Evolutionary conservation across 2,329 filamentous ascomycete species (phyloP).

Genomic region (Didymellaceae sp.): DNA sequence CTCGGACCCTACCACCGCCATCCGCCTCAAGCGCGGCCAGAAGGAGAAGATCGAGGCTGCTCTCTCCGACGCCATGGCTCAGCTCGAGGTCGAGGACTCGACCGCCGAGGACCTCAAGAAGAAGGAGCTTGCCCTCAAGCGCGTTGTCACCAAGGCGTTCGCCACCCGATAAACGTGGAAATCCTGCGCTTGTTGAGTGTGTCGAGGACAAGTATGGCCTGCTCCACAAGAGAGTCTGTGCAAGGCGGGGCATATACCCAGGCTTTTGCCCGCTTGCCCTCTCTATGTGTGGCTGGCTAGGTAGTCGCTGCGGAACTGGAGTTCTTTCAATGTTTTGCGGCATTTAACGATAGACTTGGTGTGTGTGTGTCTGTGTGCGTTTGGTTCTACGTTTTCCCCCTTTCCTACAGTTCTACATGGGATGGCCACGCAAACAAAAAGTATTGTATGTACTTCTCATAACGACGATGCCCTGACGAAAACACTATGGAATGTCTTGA

Average conservation of each 20-base stretch:
- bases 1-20: slow-evolving; percentile 91
- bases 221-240: too few species aligned
- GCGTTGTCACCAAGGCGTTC: slow-evolving; percentile 98
- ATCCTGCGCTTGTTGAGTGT: not conserved
- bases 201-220: too few species aligned
- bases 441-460: slow-evolving; percentile 39
- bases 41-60: slow-evolving; percentile 99
- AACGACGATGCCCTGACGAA: slow-evolving; percentile 39
- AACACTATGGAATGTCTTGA: slow-evolving; percentile 28
- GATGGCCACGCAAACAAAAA: slow-evolving; percentile 33
- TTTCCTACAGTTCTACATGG: slow-evolving; percentile 34
- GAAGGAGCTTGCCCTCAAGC: slow-evolving; percentile 98
- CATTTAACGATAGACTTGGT: slow-evolving; percentile 47
- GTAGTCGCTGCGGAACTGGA: slow-evolving; percentile 23
- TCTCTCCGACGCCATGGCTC: slow-evolving; percentile 95
- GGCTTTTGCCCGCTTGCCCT: too few species aligned
- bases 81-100: slow-evolving; percentile 94
- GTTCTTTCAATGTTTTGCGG: slow-evolving; percentile 37
- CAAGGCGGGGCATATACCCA: slow-evolving; percentile 30
- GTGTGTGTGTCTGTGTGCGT: slow-evolving; percentile 19
- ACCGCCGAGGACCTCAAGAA: slow-evolving; percentile 96
- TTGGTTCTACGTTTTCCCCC: slow-evolving; percentile 32
- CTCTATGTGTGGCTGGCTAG: too few species aligned
- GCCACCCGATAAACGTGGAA: slow-evolving; percentile 72
- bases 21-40: slow-evolving; percentile 98